Base-by-base conservation (phyloP, 306 rosid genomes). In the Rosa rugosa region DNA sequence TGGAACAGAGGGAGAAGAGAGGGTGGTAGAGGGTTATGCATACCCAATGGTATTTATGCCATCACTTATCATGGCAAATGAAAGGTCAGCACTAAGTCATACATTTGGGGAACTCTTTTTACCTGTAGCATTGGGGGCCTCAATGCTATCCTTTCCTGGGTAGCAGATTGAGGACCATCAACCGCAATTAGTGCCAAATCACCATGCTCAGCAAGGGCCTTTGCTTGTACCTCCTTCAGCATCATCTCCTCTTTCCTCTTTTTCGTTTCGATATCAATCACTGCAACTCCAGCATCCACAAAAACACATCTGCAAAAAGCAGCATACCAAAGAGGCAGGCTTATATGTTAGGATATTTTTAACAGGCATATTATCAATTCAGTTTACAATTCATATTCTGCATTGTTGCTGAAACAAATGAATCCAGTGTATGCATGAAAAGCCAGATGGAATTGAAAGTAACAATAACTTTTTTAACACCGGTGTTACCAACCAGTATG, bases 91-190 rank as follows among this genome's bases (percentile, higher is more conserved):
- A 65, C n/a, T 36, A 22, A 74, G n/a, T 65, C 51, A 12, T 50
- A 63, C 45, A 75, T 4, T 41, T 49, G 51, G 72, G 36, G 63
- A 80, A 72, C 51, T 14, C 71, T 75, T 79, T 51, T 75, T 81
- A 95, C 99, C 98, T 93, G 99, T 76, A 93, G 87, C 99, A 95
- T 95, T 27, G 99, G 99, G 63, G 98, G 93, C 85, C 99, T 89
- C 85, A 93, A 82, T 50, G 94, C 76, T 80, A 86, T 80, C 83
- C 97, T 91, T 86, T 95, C 98, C 80, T 93, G 98, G 18, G 77
- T 62, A 64, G 71, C 80, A 79, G 91, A 64, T 76, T 91, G 96
- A 57, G 91, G 85, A 73, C 94, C 96, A 17, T 95, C 99, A 50
- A 95, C 98, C 3, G 94, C 22, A 69, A 95, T 95, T 38, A 95